Percentiles rank a stretch among this genome's conserved stretches.
Evolutionary conservation across 2,329 filamentous ascomycete genomes (phyloP).

Genomic region (Lecanosticta acicola): DNA sequence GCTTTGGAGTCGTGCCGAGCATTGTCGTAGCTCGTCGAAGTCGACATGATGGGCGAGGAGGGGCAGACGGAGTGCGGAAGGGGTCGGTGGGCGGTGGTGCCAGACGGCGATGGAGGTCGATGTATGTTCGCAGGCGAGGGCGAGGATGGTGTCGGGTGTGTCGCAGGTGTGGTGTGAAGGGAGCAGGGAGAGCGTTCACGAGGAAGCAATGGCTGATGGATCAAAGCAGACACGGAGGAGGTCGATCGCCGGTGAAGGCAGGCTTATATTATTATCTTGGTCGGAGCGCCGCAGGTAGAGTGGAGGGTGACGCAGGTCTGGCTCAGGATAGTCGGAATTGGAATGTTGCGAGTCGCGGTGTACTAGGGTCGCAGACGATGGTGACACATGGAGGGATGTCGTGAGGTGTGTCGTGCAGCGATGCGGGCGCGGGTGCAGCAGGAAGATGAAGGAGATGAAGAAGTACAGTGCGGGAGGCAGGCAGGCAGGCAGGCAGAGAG

Average conservation of each 20-base stretch:
- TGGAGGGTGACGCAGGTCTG: conserved; percentile 8
- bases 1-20: conserved; percentile 23
- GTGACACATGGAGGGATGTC: neutral
- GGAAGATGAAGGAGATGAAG: too few relatives aligned
- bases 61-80: conserved; percentile 4
- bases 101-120: conserved; percentile 4
- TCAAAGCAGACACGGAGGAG: too few relatives aligned
- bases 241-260: neutral
- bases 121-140: neutral
- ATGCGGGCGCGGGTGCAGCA: neutral
- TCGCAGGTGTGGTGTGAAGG: too few relatives aligned
- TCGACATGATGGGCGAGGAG: conserved; percentile 15
- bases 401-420: neutral
- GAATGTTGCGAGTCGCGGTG: conserved; percentile 1
- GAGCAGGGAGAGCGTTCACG: conserved; percentile 7
- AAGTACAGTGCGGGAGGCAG: too few relatives aligned
- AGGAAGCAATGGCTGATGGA: neutral
- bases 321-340: neutral
- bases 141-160: conserved; percentile 5
- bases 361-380: neutral
- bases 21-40: too few relatives aligned
- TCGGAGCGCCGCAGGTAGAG: conserved; percentile 7
- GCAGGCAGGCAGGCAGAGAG: too few relatives aligned
- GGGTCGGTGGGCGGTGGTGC: conserved; percentile 3
- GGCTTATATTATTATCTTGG: conserved; percentile 4